phyloP scores from a whole-genome alignment of 1,284 basidiomycete species.

The Ceratobasidium theobromae region DNA sequence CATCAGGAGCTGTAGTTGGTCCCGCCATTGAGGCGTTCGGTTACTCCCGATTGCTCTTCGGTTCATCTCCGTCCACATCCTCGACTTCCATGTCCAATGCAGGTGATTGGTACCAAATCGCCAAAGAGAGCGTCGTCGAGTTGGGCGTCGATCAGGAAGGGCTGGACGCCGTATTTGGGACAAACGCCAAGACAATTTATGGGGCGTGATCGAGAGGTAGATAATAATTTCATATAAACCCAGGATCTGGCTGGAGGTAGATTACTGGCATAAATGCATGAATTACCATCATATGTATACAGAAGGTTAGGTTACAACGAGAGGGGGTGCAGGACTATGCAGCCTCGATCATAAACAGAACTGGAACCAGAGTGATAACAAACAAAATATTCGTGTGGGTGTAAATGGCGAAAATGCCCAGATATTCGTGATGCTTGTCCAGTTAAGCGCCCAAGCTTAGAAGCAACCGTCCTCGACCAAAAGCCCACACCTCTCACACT shows the following conservation, averaged over 20 bases:
- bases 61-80: conserved; percentile 50
- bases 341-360: conserved; percentile 8
- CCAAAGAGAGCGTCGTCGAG: conserved; percentile 78
- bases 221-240: conserved; percentile 1
- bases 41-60: conserved; percentile 58
- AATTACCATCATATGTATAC: neutral
- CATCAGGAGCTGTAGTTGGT: conserved; percentile 54
- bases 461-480: conserved; percentile 40
- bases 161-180: conserved; percentile 69
- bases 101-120: conserved; percentile 78
- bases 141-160: conserved; percentile 76
- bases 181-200: conserved; percentile 68
- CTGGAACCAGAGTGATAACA: neutral
- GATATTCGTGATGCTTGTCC: neutral
- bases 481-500: conserved; percentile 59
- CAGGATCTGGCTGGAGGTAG: too few species aligned
- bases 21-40: conserved; percentile 71
- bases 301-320: conserved; percentile 16
- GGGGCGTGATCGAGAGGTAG: conserved; percentile 38
- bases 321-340: conserved; percentile 26
- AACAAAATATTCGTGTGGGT: conserved; percentile 3
- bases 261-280: conserved; percentile 14
- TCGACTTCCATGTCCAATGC: conserved; percentile 52
- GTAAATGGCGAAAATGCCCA: neutral
- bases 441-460: conserved; percentile 29